Evolutionary conservation across 2,329 filamentous ascomycete genomes (phyloP).

Genomic region (Immersiporthe knoxdaviesiana): DNA sequence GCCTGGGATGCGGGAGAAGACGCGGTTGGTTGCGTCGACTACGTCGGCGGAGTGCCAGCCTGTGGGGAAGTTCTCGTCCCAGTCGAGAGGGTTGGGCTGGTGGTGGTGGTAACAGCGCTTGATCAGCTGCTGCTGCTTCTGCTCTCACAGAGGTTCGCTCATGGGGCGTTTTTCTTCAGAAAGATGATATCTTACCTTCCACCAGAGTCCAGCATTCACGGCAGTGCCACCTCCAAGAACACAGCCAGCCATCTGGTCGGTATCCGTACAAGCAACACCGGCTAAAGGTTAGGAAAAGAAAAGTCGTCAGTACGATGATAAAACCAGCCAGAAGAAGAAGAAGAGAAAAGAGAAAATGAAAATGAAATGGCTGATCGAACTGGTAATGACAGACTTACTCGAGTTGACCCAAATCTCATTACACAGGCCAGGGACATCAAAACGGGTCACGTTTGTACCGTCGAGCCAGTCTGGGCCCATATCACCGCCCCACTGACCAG

Average conservation of each 20-base stretch:
- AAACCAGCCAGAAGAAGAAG: too few relatives aligned
- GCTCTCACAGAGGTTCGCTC: conserved; percentile 14
- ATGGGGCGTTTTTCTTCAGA: too few relatives aligned
- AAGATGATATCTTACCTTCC: conserved; percentile 47
- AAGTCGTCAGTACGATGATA: neutral
- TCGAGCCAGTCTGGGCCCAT: conserved; percentile 61
- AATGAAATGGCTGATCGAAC: too few relatives aligned
- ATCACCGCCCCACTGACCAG: conserved; percentile 62
- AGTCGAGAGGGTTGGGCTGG: conserved; percentile 64
- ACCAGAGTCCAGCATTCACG: conserved; percentile 68
- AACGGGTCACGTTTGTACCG: conserved; percentile 62
- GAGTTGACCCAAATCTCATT: conserved; percentile 66
- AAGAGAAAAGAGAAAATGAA: too few relatives aligned
- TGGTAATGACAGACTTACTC: too few relatives aligned
- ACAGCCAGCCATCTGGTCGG: conserved; percentile 69
- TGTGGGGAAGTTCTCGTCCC: conserved; percentile 71
- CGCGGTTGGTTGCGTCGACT: conserved; percentile 58
- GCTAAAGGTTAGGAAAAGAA: conserved; percentile 39
- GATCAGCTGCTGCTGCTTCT: neutral
- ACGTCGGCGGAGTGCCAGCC: conserved; percentile 73
- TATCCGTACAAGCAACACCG: conserved; percentile 65
- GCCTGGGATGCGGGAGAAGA: conserved; percentile 72
- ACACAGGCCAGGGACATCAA: conserved; percentile 68
- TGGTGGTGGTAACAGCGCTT: neutral
- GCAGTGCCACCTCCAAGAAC: conserved; percentile 65